Evolutionary conservation across 306 rosid genomes (phyloP), one percentile per base, ranked within the genome.

Genomic region (Parietaria judaica): DNA sequence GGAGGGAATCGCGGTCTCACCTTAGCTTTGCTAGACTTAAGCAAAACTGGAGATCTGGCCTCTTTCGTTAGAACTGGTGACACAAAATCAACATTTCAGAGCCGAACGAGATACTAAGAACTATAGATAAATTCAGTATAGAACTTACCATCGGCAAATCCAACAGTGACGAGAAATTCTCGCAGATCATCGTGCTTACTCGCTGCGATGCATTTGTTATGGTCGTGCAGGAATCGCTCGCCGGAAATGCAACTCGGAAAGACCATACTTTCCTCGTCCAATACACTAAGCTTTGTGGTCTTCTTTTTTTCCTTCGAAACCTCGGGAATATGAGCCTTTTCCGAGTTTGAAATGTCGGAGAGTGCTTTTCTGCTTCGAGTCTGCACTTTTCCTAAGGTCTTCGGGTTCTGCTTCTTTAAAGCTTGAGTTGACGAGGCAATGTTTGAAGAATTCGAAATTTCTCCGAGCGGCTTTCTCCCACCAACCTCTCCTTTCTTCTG

Each of bases 391-490:
- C 11, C 78, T 35, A 83, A 76, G 60, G 66, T 66, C 69, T 71
- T 68, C 39, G 70, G 13, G 58, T 63, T 73, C 14, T 66, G 60
- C 58, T 65, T 67, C 63, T 79, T 76, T 8, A 72, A 47, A 41
- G 72, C 70, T 61, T 64, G 64, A 46, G 52, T 41, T 11, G 56
- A 23, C 31, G 31, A 45, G 50, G 77, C 80, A 57, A 74, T 74
- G 64, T 78, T 78, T 56, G 62, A 70, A 0, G 63, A 60, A 35
- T 86, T 80, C 6, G 89, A 83, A 39, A 86, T 52, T 72, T 86
- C 89, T 54, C 94, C 80, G 10, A 83, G 84, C 12, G 94, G 86
- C 66, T 86, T 83, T 73, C 86, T 83, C 56, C 81, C 86, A 49
- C 79, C 82, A 70, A 71, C 69, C 72, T 81, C 58, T 4, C 52